Conservation (phyloP, 2,329 filamentous ascomycete genomes). For the Tolypocladium guangdongense region DNA sequence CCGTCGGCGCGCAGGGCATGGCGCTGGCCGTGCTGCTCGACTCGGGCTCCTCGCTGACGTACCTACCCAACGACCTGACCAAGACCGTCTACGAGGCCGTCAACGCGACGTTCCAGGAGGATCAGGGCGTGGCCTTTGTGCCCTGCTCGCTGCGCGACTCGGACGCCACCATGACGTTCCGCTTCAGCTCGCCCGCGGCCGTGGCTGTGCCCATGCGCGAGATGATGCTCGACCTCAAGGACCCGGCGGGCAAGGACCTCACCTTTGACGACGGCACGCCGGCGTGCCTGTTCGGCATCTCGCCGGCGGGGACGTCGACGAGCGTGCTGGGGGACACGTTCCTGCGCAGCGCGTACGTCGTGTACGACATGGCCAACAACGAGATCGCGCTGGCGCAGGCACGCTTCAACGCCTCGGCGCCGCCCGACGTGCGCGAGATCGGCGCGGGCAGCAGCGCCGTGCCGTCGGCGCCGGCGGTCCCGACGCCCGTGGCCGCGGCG, state of each 20-base stretch:
- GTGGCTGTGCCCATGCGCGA: conserved; percentile 49
- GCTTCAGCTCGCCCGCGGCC: conserved; percentile 35
- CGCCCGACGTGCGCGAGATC: conserved; percentile 44
- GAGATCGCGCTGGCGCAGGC: conserved; percentile 61
- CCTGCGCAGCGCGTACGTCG: conserved; percentile 62
- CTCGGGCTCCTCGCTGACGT: conserved; percentile 57
- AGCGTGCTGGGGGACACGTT: conserved; percentile 65
- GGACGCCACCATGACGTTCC: conserved; percentile 34
- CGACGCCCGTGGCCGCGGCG: conserved; percentile 37
- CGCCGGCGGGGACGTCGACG: conserved; percentile 42
- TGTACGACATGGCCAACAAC: conserved; percentile 64
- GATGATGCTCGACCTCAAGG: conserved; percentile 43
- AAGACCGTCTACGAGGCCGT: conserved; percentile 46
- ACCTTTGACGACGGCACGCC: conserved; percentile 40
- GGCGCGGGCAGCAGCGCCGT: conserved; percentile 34
- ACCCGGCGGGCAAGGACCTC: conserved; percentile 33
- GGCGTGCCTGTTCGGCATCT: conserved; percentile 58
- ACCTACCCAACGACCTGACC: conserved; percentile 48
- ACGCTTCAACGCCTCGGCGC: conserved; percentile 40
- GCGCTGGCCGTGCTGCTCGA: conserved; percentile 58
- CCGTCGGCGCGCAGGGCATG: conserved; percentile 31
- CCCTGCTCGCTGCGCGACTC: conserved; percentile 40
- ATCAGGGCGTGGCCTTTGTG: conserved; percentile 47
- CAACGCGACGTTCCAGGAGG: conserved; percentile 45
- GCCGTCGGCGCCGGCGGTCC: conserved; percentile 41